Evolutionary conservation across 164 flowering plant genomes (phyloP), one percentile per base, ranked within the genome.

Genomic region (Macadamia tetraphylla): DNA sequence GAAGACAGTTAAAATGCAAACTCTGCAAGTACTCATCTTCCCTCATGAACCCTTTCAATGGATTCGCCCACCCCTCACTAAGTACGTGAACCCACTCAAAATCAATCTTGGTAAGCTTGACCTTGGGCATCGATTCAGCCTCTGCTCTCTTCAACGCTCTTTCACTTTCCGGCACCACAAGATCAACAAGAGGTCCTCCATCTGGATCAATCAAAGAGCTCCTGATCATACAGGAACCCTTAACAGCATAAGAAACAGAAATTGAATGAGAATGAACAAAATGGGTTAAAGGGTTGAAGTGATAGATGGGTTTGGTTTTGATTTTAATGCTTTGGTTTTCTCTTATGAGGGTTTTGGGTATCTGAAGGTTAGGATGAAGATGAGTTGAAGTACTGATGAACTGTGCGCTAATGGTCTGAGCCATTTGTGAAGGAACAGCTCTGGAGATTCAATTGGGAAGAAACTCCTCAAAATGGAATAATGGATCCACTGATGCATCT

Each of bases 21-120:
- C 87, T 82, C 87, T 91, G 97, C 78, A 94, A 75, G 69, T 91
- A 94, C 85, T 94, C 90, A 64, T 79, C 70, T 71, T 94, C 98
- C 74, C 96, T 85, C 98, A 94, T 94, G 69, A 94, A 94, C 70
- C 98, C 97, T 66, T 67, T 82, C 76, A 94, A 75, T 1, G 98
- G 98, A 75, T 87, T 94, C 8, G 98, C 96, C 98, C 98, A 94
- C 2, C 98, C 98, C 68, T 94, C 94, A 67, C 96, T 84, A 13
- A 94, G 70, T 48, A 91, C 93, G 63, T 94, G 98, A 3, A 88
- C 90, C 98, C 98, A 94, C 61, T 91, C 92, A 29, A 94, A 32
- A 79, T 94, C 98, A 49, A 91, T 80, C 77, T 73, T 73, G 1
- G 87, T 78, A 23, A 94, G 73, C 77, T 56, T 63, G 65, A 86